Evolutionary conservation across 2,329 filamentous ascomycete species (phyloP).

Genomic region (Alternaria triticimaculans): DNA sequence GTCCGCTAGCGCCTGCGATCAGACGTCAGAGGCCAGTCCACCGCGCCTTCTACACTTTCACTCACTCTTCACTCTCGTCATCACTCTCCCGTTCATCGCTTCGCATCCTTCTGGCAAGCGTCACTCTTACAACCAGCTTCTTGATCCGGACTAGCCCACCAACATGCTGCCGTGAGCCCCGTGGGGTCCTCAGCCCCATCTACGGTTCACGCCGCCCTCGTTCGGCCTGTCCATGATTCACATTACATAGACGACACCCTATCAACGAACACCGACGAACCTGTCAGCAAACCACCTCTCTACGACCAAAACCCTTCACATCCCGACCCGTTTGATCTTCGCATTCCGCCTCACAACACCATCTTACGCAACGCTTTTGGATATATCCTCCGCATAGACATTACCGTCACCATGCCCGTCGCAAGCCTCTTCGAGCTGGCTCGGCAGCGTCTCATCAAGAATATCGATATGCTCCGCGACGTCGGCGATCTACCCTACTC

Average conservation of each 20-base stretch:
- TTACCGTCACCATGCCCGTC: constrained; percentile 40
- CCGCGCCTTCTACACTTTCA: background rate
- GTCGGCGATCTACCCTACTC: constrained; percentile 75
- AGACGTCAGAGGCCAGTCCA: constrained; percentile 17
- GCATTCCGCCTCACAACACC: background rate
- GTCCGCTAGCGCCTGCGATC: constrained; percentile 5
- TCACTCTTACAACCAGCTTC: background rate
- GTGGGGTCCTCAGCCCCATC: constrained; percentile 10
- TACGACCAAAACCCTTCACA: background rate
- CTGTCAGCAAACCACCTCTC: background rate
- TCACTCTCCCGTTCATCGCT: background rate
- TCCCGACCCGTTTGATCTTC: background rate
- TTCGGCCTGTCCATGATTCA: constrained; percentile 11
- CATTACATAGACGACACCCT: background rate
- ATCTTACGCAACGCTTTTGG: background rate
- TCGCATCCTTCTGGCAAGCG: background rate
- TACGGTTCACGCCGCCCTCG: constrained; percentile 1
- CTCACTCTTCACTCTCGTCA: constrained; percentile 4
- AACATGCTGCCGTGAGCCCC: constrained; percentile 10
- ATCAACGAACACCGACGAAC: background rate
- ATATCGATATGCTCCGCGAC: constrained; percentile 63
- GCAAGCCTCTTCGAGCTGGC: constrained; percentile 50
- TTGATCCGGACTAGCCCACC: background rate
- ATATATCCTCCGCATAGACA: background rate
- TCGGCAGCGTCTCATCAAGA: constrained; percentile 49